phyloP scores from a whole-genome alignment of 2,329 filamentous ascomycete genomes.

The Alternaria alternata region DNA sequence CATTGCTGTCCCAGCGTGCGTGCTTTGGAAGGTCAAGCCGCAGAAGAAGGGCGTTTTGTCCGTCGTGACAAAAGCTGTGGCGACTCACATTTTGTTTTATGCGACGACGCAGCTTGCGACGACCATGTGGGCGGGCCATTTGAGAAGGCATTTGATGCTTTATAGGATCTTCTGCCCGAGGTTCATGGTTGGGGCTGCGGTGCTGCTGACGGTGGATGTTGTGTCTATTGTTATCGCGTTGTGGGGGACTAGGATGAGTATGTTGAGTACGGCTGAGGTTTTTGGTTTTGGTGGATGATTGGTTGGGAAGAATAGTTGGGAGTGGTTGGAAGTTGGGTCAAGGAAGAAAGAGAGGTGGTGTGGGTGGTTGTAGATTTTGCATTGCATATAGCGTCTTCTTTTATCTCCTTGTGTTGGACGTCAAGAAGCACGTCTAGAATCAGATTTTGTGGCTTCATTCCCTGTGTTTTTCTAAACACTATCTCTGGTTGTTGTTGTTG shows the following conservation, averaged over 20 bases:
- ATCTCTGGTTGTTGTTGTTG: accelerated
- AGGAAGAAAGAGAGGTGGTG: too few species aligned
- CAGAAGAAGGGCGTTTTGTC: slow-evolving; percentile 71
- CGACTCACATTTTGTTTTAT: slow-evolving; percentile 81
- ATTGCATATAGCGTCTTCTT: not conserved
- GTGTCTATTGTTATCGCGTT: slow-evolving; percentile 76
- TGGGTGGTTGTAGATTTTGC: not conserved
- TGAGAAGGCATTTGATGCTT: slow-evolving; percentile 93
- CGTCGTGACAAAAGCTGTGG: slow-evolving; percentile 73
- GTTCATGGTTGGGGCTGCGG: slow-evolving; percentile 81
- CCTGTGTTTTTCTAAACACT: too few species aligned
- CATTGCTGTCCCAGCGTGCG: slow-evolving; percentile 78
- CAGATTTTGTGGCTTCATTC: too few species aligned
- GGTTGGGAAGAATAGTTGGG: slow-evolving; percentile 57
- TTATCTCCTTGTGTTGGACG: not conserved
- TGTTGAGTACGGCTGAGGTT: slow-evolving; percentile 80
- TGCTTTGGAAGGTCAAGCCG: slow-evolving; percentile 88
- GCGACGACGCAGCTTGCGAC: slow-evolving; percentile 84
- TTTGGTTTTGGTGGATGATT: slow-evolving; percentile 81
- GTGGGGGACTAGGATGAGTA: slow-evolving; percentile 77
- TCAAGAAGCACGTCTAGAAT: not conserved
- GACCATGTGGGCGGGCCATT: slow-evolving; percentile 86
- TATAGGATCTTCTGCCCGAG: slow-evolving; percentile 92
- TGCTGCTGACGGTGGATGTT: slow-evolving; percentile 79
- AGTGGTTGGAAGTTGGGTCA: not conserved